These are phyloP conservation scores for Cryptococcus sp. DNA, from an alignment of 1,284 basidiomycete species.

Conservation along the genomic window DNA sequence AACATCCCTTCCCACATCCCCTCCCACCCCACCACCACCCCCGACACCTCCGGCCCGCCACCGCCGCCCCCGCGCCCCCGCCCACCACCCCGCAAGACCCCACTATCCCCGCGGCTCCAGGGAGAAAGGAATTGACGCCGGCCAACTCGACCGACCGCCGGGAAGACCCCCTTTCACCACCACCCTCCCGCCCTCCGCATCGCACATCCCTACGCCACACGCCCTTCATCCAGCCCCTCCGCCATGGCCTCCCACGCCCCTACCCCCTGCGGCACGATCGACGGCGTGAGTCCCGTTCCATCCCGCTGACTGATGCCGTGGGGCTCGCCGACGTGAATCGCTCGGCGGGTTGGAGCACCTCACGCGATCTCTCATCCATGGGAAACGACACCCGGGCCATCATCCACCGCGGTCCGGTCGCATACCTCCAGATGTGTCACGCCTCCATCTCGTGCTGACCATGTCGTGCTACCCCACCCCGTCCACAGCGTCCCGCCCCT, in stretches of 20 bases:
- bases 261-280: background rate
- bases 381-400: no score
- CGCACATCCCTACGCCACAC: background rate
- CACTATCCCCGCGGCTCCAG: background rate
- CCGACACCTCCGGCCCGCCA: background rate
- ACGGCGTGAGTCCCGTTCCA: background rate
- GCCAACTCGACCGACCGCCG: background rate
- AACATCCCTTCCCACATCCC: background rate
- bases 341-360: background rate
- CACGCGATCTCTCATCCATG: background rate
- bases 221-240: background rate
- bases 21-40: background rate
- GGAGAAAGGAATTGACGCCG: background rate
- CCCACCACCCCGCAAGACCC: background rate
- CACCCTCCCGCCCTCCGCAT: background rate
- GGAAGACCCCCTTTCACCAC: background rate
- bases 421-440: no score
- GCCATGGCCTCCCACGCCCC: no score
- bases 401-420: no score
- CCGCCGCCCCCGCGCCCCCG: background rate
- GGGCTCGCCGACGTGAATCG: background rate
- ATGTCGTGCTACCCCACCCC: background rate
- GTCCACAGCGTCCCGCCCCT: slow-evolving; percentile 8
- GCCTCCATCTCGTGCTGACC: background rate
- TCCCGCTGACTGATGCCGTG: background rate